Evolutionary conservation across 2,329 filamentous ascomycete species (phyloP).

Genomic region (Pseudopyrenochaeta lycopersici): DNA sequence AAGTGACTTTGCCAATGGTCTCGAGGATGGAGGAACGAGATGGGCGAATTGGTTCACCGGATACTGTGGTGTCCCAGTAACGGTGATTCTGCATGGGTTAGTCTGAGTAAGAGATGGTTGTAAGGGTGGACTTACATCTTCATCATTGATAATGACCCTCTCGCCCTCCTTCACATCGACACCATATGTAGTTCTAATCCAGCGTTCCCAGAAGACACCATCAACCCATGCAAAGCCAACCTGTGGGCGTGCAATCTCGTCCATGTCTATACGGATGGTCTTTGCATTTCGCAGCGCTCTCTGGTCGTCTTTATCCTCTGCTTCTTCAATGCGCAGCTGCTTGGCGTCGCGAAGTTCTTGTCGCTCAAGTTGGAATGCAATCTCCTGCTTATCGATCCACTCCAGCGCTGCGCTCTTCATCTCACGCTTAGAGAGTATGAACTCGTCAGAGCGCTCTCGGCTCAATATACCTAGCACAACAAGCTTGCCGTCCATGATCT

Average conservation of each 20-base stretch:
- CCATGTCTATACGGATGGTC: constrained; percentile 89
- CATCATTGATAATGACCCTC: constrained; percentile 94
- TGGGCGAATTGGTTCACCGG: constrained; percentile 87
- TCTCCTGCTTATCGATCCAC: constrained; percentile 97
- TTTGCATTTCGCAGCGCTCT: constrained; percentile 87
- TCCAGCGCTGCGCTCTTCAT: constrained; percentile 95
- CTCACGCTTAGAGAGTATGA: constrained; percentile 80
- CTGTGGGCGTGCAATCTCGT: constrained; percentile 84
- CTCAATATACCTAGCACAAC: constrained; percentile 93
- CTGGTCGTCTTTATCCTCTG: constrained; percentile 90
- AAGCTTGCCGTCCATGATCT: constrained; percentile 94
- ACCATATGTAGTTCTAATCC: constrained; percentile 94
- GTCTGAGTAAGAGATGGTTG: neutral
- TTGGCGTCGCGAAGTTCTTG: constrained; percentile 95
- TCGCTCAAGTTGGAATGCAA: constrained; percentile 89
- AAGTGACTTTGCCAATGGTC: constrained; percentile 77
- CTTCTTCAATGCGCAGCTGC: constrained; percentile 94
- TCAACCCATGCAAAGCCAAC: constrained; percentile 98
- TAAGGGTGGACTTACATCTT: constrained; percentile 75
- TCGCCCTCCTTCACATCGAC: constrained; percentile 87
- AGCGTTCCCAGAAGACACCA: constrained; percentile 95
- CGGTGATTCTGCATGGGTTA: constrained; percentile 73
- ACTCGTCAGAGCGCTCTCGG: constrained; percentile 80
- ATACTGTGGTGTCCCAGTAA: constrained; percentile 93
- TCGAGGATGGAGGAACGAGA: constrained; percentile 91